Percentiles rank a stretch among this genome's conserved stretches.
phyloP scores from a whole-genome alignment of 352 stramenopile species.

The Globisporangium heterothallicum region DNA sequence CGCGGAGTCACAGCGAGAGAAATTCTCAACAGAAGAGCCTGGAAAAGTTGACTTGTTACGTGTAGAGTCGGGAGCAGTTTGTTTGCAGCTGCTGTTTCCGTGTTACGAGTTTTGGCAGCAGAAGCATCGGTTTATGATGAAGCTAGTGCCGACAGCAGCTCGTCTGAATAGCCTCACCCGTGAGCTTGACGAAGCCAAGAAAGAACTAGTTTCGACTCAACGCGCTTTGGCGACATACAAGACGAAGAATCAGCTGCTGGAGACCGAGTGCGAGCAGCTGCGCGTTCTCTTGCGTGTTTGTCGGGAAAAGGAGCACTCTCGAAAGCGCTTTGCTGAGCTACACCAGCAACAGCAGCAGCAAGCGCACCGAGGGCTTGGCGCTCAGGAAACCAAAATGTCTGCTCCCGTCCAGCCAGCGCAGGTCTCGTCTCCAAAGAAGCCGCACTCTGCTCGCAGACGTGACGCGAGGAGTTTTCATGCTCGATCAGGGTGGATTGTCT shows the following conservation, averaged over 20 bases:
- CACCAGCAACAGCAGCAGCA: slow-evolving; percentile 1
- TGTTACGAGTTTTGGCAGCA: slow-evolving; percentile 32
- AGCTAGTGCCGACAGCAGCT: slow-evolving; percentile 15
- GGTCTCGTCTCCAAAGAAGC: slow-evolving; percentile 4
- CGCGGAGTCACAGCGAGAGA: background rate
- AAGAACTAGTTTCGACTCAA: background rate
- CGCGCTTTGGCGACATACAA: background rate
- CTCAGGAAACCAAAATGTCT: slow-evolving; percentile 14
- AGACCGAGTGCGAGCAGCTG: slow-evolving; percentile 10
- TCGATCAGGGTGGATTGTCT: slow-evolving; percentile 22
- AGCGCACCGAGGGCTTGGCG: background rate
- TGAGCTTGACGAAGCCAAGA: background rate
- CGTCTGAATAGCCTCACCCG: slow-evolving; percentile 3
- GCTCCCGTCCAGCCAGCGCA: slow-evolving; percentile 10
- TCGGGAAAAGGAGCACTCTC: slow-evolving; percentile 1
- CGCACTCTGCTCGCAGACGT: slow-evolving; percentile 9
- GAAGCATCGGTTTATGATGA: slow-evolving; percentile 29
- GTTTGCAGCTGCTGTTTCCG: slow-evolving; percentile 28
- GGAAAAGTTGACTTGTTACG: slow-evolving; percentile 25
- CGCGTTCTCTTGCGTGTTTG: slow-evolving; percentile 2
- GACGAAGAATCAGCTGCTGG: background rate
- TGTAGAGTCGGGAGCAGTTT: slow-evolving; percentile 12
- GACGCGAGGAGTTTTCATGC: slow-evolving; percentile 19
- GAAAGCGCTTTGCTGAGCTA: background rate
- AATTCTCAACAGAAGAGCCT: slow-evolving; percentile 15